These are phyloP conservation scores for Pseudogymnoascus sp. DNA, from an alignment of 2,329 filamentous ascomycete genomes.

Conservation along the genomic window DNA sequence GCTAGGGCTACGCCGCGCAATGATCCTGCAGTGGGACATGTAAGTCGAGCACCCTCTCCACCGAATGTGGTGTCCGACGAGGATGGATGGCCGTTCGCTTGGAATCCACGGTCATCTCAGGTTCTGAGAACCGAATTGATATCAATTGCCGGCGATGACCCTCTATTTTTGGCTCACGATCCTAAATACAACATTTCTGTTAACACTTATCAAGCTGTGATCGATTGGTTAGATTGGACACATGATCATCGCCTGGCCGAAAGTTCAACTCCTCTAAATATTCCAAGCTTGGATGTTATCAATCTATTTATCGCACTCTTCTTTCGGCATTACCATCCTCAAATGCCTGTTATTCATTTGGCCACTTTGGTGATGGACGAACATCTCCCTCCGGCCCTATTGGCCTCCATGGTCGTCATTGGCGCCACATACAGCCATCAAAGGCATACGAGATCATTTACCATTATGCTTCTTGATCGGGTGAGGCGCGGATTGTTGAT, in stretches of 20 bases:
- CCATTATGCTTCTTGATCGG: constrained; percentile 22
- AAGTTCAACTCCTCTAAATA: not conserved
- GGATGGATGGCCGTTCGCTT: constrained; percentile 23
- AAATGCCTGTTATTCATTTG: constrained; percentile 24
- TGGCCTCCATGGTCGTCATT: constrained; percentile 21
- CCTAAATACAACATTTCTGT: constrained; percentile 21
- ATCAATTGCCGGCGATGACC: constrained; percentile 16
- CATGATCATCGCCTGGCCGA: not conserved
- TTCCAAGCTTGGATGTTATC: constrained; percentile 19
- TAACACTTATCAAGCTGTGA: constrained; percentile 15
- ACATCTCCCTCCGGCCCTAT: constrained; percentile 21
- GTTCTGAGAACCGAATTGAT: constrained; percentile 19
- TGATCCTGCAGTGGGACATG: not conserved
- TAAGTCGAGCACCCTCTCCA: constrained; percentile 16
- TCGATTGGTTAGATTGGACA: constrained; percentile 3
- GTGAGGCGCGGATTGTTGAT: constrained; percentile 22
- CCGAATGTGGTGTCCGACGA: constrained; percentile 19
- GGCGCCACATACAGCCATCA: constrained; percentile 22
- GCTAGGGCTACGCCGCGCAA: not conserved
- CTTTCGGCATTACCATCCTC: constrained; percentile 23
- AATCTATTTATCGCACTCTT: constrained; percentile 24
- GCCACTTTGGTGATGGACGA: constrained; percentile 21
- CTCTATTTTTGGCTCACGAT: constrained; percentile 17
- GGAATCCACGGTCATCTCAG: constrained; percentile 18
- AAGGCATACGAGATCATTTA: constrained; percentile 21